Percentiles rank a stretch among this genome's conserved stretches.
These are phyloP conservation scores for Trichosanthes truncata DNA, from an alignment of 306 rosid species.

Conservation along the genomic window DNA sequence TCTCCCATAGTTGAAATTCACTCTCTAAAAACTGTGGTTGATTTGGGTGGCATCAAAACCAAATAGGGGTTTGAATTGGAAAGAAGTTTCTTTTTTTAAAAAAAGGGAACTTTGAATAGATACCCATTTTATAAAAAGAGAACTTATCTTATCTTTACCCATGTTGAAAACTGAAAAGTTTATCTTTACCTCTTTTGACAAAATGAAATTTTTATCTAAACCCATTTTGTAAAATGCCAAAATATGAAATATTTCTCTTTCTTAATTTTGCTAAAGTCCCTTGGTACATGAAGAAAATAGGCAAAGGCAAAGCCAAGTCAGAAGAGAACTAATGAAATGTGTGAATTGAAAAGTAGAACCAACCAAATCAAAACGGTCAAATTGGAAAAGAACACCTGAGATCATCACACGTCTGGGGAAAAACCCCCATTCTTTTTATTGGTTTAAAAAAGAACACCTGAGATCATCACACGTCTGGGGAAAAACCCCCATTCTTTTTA, in stretches of 20 bases:
- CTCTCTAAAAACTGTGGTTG: neutral
- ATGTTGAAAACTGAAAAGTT: neutral
- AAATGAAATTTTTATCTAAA: neutral
- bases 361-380: neutral
- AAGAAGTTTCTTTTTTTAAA: neutral
- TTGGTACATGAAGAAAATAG: neutral
- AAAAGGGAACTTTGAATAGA: neutral
- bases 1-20: neutral
- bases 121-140: neutral
- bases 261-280: neutral
- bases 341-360: neutral
- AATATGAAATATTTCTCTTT: neutral
- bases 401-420: no score
- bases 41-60: neutral
- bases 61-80: neutral
- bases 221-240: neutral
- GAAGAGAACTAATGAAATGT: neutral
- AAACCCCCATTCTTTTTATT: no score
- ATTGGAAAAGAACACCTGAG: neutral
- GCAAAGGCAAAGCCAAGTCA: neutral
- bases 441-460: neutral
- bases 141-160: neutral
- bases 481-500: neutral
- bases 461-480: neutral
- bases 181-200: neutral